phyloP scores from a whole-genome alignment of 78 protist genomes.

The Dictyostelium purpureum region DNA sequence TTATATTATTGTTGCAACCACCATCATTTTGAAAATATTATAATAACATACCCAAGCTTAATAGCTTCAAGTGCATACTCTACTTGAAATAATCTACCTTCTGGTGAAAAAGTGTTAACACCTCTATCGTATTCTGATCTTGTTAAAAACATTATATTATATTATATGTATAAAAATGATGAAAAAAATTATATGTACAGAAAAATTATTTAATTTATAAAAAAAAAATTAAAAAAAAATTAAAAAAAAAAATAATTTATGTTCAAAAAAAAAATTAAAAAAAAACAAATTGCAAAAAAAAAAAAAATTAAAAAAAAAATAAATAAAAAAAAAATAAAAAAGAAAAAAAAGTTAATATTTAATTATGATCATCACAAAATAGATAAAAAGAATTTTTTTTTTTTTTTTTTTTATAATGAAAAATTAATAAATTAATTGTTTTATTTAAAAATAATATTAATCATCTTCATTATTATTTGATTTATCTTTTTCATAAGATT shows the following conservation, averaged over 20 bases:
- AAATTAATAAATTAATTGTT: not conserved
- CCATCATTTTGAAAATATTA: not conserved
- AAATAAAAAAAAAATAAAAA: not conserved
- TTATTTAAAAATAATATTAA: not conserved
- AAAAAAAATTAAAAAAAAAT: not conserved
- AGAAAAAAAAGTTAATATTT: not conserved
- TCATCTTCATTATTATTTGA: not conserved
- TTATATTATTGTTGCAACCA: not conserved
- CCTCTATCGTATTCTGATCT: conserved; percentile 98
- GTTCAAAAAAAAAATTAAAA: not conserved
- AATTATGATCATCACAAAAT: not conserved
- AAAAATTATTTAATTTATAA: not conserved
- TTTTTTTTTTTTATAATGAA: not conserved
- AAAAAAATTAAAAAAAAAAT: not conserved
- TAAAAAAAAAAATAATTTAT: not conserved
- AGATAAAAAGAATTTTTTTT: not conserved
- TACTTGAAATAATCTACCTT: conserved; percentile 99
- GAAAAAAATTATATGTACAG: not conserved
- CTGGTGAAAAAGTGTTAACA: conserved; percentile 99
- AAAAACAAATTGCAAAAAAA: not conserved
- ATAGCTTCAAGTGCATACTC: conserved; percentile 99
- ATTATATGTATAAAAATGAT: too few species aligned
- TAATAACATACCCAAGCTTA: conserved; percentile 85
- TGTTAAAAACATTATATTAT: conserved; percentile 55
- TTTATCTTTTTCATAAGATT: not conserved